Evolutionary conservation across 2,329 filamentous ascomycete species (phyloP).

Genomic region (Nigrospora oryzae): DNA sequence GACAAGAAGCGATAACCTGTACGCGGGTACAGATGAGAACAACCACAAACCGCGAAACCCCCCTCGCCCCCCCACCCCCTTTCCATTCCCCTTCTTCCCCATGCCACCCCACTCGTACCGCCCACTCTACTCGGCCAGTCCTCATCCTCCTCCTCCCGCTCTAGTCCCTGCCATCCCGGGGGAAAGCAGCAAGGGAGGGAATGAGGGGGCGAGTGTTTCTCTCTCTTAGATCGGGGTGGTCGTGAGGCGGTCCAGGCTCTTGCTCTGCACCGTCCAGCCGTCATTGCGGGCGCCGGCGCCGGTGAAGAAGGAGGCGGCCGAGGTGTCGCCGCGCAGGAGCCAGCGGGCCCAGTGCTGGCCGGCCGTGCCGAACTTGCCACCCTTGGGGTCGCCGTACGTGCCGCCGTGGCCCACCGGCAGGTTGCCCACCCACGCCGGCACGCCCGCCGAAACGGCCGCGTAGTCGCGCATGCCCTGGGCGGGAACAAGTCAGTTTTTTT

Average conservation of each 20-base stretch:
- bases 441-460: not conserved
- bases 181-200: too few relatives aligned
- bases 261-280: not conserved
- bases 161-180: too few relatives aligned
- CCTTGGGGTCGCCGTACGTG: conserved; percentile 1
- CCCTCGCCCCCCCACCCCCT: too few relatives aligned
- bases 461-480: conserved; percentile 1
- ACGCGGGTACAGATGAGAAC: too few relatives aligned
- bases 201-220: too few relatives aligned
- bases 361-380: conserved; percentile 1
- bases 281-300: not conserved
- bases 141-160: too few relatives aligned
- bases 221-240: not conserved
- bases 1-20: too few relatives aligned
- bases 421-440: not conserved
- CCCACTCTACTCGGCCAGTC: too few relatives aligned
- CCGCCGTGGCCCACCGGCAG: not conserved
- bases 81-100: too few relatives aligned
- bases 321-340: conserved; percentile 1
- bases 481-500: too few relatives aligned
- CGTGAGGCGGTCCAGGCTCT: not conserved
- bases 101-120: too few relatives aligned
- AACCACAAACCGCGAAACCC: too few relatives aligned
- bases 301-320: conserved; percentile 1
- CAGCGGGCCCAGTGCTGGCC: not conserved